Evolutionary conservation across 129 eudicot genomes (phyloP), one percentile per base, ranked within the genome.

Genomic region (Flaveria brownii): DNA sequence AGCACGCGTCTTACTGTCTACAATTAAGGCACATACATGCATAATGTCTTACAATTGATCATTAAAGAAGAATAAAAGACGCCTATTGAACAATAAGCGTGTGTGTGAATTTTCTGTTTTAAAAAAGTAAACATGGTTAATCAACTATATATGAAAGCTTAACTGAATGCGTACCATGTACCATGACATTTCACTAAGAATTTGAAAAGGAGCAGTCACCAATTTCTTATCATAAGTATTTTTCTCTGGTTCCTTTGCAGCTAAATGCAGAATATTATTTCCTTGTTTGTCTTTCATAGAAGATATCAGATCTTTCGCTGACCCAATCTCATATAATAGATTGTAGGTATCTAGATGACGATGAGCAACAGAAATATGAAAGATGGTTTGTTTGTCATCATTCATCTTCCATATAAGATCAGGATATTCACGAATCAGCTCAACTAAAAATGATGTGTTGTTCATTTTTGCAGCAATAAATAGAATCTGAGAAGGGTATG

Each of bases 191-290:
- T 85, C 84, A 2, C 73, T 28, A 25, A 78, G 79, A 84, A 85
- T 82, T 36, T 78, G 80, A 17, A 82, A 79, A 41, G 79, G 75
- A 16, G 63, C 78, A 13, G 84, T 82, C 0, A 77, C 62, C 5
- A 67, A 75, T 33, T 36, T 28, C 28, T 26, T 26, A 66, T 71
- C 62, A 3, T 56, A 64, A 51, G 46, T 73, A 61, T 61, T 42
- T 56, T 49, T 79, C 2, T 68, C 39, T 25, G 80, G 74, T 10
- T 14, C 18, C 63, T n/a, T 82, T 22, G 73, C 89, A 46, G 66
- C 86, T 50, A 82, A 71, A 72, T 85, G 89, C 39, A 85, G 20
- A 62, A 82, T 79, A 25, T 71, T 79, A 47, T 85, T 85, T 0
- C 67, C 66, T 0, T 60, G 1, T 0, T 11, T 2, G 52, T 85